These are phyloP conservation scores for Schizothecium vesticola DNA, from an alignment of 495 filamentous ascomycete genomes.

Conservation along the genomic window DNA sequence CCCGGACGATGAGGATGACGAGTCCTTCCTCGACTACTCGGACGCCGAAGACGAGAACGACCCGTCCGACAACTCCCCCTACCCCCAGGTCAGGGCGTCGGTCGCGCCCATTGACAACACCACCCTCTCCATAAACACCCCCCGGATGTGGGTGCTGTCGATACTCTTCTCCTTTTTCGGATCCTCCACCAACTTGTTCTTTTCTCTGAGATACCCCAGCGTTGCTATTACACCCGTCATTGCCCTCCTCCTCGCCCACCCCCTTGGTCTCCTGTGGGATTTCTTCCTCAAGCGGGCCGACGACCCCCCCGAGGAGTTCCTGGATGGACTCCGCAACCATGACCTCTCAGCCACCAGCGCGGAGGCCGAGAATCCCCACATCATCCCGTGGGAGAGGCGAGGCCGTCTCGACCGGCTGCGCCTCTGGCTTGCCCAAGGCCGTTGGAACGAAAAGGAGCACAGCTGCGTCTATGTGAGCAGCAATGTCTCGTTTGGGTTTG, in stretches of 20 bases:
- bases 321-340: slow-evolving; percentile 44
- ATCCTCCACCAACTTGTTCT: slow-evolving; percentile 78
- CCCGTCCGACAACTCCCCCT: slow-evolving; percentile 58
- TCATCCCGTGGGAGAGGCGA: slow-evolving; percentile 21
- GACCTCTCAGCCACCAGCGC: slow-evolving; percentile 15
- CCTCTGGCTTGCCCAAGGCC: slow-evolving; percentile 72
- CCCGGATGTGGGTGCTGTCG: slow-evolving; percentile 80
- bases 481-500: slow-evolving; percentile 87
- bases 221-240: slow-evolving; percentile 83
- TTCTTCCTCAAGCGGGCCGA: slow-evolving; percentile 54
- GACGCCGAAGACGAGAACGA: slow-evolving; percentile 40
- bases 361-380: slow-evolving; percentile 3
- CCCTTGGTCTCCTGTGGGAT: slow-evolving; percentile 75
- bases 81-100: slow-evolving; percentile 71
- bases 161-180: slow-evolving; percentile 73
- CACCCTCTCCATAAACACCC: slow-evolving; percentile 72
- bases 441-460: slow-evolving; percentile 84
- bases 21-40: slow-evolving; percentile 22
- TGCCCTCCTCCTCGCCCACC: slow-evolving; percentile 74
- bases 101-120: slow-evolving; percentile 69
- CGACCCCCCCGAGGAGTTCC: slow-evolving; percentile 58
- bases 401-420: slow-evolving; percentile 43
- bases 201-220: slow-evolving; percentile 78
- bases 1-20: slow-evolving; percentile 20
- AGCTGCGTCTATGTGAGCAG: slow-evolving; percentile 83